A percentile compares a stretch with the other conserved stretches of the same genome.
These are phyloP conservation scores for Paramecium sonneborni DNA, from an alignment of 73 alveolate genomes.

Conservation along the genomic window DNA sequence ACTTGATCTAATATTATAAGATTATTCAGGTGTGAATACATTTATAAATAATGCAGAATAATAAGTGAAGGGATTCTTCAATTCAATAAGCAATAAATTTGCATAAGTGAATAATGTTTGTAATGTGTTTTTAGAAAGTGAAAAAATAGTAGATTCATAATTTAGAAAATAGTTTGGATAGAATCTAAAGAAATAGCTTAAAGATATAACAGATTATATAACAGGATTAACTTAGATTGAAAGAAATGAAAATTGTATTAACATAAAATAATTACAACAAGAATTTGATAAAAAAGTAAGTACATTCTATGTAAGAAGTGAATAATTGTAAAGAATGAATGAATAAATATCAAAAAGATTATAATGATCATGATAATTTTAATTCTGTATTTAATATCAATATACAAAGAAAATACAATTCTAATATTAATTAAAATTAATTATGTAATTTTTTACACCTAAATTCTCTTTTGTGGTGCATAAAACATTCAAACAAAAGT, in stretches of 20 bases:
- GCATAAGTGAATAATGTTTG: neutral
- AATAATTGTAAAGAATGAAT: neutral
- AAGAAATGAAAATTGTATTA: neutral
- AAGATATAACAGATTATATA: neutral
- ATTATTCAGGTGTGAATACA: conserved; percentile 13
- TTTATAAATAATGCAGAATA: neutral
- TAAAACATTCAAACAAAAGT: neutral
- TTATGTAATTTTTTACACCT: conserved; percentile 19
- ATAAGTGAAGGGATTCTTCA: neutral
- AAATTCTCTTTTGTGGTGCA: conserved; percentile 35
- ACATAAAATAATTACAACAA: neutral
- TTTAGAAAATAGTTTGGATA: neutral
- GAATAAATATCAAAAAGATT: neutral
- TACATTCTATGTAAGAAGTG: conserved; percentile 14
- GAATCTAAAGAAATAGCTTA: neutral
- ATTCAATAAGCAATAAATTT: neutral
- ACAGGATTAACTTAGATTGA: neutral
- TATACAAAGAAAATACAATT: too few relatives aligned
- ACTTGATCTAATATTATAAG: neutral
- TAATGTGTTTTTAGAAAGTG: neutral
- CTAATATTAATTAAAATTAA: neutral
- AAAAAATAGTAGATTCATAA: neutral
- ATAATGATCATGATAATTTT: neutral
- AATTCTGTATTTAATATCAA: neutral
- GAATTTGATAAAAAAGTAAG: conserved; percentile 8